Base-by-base conservation (phyloP, 352 stramenopile species). In the Phytophthora quininea region DNA sequence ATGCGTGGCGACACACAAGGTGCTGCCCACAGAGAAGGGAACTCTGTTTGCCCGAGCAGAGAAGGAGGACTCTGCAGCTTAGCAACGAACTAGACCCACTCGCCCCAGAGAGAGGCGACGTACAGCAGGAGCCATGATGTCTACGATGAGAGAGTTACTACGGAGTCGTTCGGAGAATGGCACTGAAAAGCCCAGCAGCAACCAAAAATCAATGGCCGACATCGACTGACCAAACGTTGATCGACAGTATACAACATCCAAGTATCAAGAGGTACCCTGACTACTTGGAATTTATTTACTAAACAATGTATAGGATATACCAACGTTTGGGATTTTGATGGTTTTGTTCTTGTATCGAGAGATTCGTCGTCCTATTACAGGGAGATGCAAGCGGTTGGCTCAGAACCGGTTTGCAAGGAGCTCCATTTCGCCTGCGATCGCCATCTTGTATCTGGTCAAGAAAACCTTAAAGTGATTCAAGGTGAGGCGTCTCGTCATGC, bases 381-480 rank as follows among this genome's bases (percentile, higher is more conserved):
- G 74, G 79, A 68, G 76, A 58, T 58, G 45, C 51, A 74, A 65
- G 69, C 61, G 72, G 71, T 76, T 88, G 77, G 74, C 84, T 77
- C 64, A 58, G 55, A 71, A 69, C 48, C 43, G 50, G 66, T 65
- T 43, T 29, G 32, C 3, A 51, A 11, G 35, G 47, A 19, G 30
- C 31, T 54, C 27, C 32, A 50, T 76, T 62, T 42, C 10, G 38
- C 24, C 19, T 48, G 19, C 46, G 52, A 66, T 49, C 37, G 54
- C 65, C 81, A 93, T 95, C 88, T 96, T 96, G 88, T 95, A 92
- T 96, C 88, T 88, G 88, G 88, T 89, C 76, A 47, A 64, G 54
- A 70, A 49, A 86, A 83, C 88, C 87, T 96, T 95, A 95, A 96
- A 95, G 69, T 92, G 88, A 96, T 96, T 95, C 88, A 96, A 96